Percentiles rank a stretch among this genome's conserved stretches.
Evolutionary conservation across 2,329 filamentous ascomycete genomes (phyloP).

Genomic region (Curvularia verruculosa): DNA sequence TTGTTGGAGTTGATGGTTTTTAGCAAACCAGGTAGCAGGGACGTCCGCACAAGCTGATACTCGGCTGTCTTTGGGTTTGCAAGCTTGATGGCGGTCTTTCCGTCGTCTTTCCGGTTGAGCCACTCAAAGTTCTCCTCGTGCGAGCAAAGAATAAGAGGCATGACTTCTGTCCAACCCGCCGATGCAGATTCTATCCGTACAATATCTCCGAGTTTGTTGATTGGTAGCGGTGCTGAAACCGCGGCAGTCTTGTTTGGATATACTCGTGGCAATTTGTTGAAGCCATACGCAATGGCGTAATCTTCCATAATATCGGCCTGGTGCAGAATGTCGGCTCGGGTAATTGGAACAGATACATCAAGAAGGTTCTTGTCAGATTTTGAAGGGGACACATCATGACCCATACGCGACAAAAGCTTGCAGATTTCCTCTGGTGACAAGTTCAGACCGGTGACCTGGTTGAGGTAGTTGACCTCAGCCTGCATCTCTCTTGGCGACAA

Average conservation of each 20-base stretch:
- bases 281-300: conserved; percentile 93
- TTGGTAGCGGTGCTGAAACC: conserved; percentile 81
- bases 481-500: conserved; percentile 76
- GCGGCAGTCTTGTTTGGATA: conserved; percentile 87
- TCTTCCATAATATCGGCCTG: conserved; percentile 99
- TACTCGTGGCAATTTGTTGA: conserved; percentile 89
- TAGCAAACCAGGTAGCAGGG: conserved; percentile 81
- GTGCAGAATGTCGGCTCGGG: conserved; percentile 91
- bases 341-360: conserved; percentile 83
- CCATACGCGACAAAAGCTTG: conserved; percentile 85
- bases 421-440: conserved; percentile 77
- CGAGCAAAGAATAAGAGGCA: conserved; percentile 95
- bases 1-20: conserved; percentile 96
- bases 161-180: conserved; percentile 94
- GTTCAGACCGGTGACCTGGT: conserved; percentile 83
- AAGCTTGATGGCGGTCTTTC: conserved; percentile 79
- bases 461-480: conserved; percentile 91
- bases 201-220: conserved; percentile 96
- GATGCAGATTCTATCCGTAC: conserved; percentile 87
- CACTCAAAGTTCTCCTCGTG: conserved; percentile 98
- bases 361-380: conserved; percentile 69
- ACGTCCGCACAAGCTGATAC: conserved; percentile 91
- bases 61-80: conserved; percentile 93
- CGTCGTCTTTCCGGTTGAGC: conserved; percentile 89
- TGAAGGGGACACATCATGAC: conserved; percentile 79